phyloP scores from a whole-genome alignment of 2,329 filamentous ascomycete species.

The Emmonsiellopsis sp. region DNA sequence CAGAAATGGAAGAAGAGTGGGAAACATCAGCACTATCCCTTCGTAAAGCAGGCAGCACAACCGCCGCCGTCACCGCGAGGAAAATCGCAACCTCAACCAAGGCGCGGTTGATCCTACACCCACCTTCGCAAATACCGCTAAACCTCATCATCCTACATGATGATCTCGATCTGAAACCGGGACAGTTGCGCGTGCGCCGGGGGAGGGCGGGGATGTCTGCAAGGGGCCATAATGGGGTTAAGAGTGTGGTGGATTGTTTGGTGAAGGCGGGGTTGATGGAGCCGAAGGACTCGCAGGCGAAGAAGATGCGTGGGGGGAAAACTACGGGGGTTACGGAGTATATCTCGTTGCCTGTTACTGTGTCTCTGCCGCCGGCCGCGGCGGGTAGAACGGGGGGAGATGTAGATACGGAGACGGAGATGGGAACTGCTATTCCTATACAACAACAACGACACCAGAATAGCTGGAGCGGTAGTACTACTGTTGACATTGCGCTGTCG shows the following conservation, averaged over 20 bases:
- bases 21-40: not conserved
- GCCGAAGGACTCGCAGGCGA: conserved; percentile 14
- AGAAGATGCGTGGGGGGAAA: conserved; percentile 40
- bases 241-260: conserved; percentile 53
- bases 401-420: too few species aligned
- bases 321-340: conserved; percentile 21
- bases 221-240: conserved; percentile 67
- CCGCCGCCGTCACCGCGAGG: too few species aligned
- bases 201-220: conserved; percentile 51
- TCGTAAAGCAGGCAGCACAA: too few species aligned
- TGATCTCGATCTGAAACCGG: conserved; percentile 67
- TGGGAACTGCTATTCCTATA: too few species aligned
- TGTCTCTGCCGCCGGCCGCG: too few species aligned
- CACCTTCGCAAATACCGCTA: conserved; percentile 19
- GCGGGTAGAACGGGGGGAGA: too few species aligned
- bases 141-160: conserved; percentile 76
- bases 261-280: conserved; percentile 29
- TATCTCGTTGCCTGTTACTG: too few species aligned
- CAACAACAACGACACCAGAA: too few species aligned
- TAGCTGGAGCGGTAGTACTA: too few species aligned
- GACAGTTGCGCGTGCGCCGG: conserved; percentile 55
- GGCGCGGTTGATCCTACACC: conserved; percentile 14
- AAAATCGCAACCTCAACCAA: too few species aligned
- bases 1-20: not conserved
- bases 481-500: not conserved